Evolutionary conservation across 2,329 filamentous ascomycete genomes (phyloP).

Genomic region (Arachnopeziza araneosa): DNA sequence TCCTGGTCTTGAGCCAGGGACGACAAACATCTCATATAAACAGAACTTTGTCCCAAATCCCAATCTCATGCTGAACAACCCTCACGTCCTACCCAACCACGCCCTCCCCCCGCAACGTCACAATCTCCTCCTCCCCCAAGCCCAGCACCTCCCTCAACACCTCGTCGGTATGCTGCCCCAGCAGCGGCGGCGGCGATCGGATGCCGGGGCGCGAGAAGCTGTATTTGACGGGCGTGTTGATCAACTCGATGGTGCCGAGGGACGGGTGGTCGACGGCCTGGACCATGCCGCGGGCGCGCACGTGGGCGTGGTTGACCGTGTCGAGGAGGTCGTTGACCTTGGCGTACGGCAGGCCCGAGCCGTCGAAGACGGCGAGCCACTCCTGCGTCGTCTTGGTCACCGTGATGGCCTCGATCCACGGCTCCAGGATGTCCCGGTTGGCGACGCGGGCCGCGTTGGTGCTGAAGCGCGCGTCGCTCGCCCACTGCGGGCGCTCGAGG

Average conservation of each 20-base stretch:
- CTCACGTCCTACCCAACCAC: neutral
- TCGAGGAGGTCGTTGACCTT: slow-evolving; percentile 89
- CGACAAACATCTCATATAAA: too few relatives aligned
- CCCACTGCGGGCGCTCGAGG: slow-evolving; percentile 54
- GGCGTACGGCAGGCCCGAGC: slow-evolving; percentile 89
- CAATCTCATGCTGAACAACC: neutral
- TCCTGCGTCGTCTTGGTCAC: slow-evolving; percentile 73
- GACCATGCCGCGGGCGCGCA: slow-evolving; percentile 82
- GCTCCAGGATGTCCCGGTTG: slow-evolving; percentile 72
- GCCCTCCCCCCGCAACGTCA: neutral
- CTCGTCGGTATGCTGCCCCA: slow-evolving; percentile 68
- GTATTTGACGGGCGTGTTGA: slow-evolving; percentile 94
- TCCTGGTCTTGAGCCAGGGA: too few relatives aligned
- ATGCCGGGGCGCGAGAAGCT: slow-evolving; percentile 75
- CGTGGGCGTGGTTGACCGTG: slow-evolving; percentile 80
- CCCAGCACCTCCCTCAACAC: neutral
- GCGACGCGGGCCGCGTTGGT: slow-evolving; percentile 59
- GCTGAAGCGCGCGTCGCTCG: slow-evolving; percentile 50
- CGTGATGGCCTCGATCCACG: slow-evolving; percentile 71
- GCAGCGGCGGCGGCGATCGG: slow-evolving; percentile 70
- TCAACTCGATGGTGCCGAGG: slow-evolving; percentile 81
- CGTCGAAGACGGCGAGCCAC: slow-evolving; percentile 83
- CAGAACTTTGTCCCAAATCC: too few relatives aligned
- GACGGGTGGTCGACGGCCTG: slow-evolving; percentile 75
- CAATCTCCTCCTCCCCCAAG: neutral